Conservation (phyloP, 2,329 filamentous ascomycete species). For the Endothia cerciana region DNA sequence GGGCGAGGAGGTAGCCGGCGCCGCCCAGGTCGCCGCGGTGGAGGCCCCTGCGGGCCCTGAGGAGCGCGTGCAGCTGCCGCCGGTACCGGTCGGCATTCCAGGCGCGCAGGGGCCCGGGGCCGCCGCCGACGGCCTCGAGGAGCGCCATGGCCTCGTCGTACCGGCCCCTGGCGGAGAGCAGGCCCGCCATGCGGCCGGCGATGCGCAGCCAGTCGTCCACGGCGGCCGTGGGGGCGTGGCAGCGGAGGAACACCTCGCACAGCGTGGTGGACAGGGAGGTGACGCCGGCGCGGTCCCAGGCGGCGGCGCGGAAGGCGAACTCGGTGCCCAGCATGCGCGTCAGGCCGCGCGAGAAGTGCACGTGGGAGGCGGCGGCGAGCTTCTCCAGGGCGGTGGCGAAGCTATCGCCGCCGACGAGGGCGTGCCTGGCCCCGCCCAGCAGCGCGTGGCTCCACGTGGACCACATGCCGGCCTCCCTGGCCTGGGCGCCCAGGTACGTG, state of each 20-base stretch:
- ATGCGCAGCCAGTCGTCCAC: constrained; percentile 82
- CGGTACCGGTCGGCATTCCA: constrained; percentile 80
- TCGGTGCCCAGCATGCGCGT: constrained; percentile 74
- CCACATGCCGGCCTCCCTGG: constrained; percentile 86
- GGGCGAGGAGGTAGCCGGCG: constrained; percentile 53
- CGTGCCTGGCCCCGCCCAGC: constrained; percentile 82
- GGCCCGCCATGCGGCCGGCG: constrained; percentile 70
- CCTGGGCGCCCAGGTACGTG: constrained; percentile 81
- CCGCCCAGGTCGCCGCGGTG: constrained; percentile 57
- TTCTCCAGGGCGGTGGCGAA: constrained; percentile 70
- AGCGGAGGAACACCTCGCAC: constrained; percentile 76
- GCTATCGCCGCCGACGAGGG: constrained; percentile 72
- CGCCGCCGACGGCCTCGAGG: constrained; percentile 53
- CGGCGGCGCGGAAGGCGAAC: constrained; percentile 70
- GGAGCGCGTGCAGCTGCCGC: constrained; percentile 66
- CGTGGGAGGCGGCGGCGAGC: constrained; percentile 79
- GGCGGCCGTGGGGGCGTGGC: constrained; percentile 61
- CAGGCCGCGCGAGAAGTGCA: constrained; percentile 79
- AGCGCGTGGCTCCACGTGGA: constrained; percentile 81
- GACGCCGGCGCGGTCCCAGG: constrained; percentile 77
- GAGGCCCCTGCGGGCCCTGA: constrained; percentile 67
- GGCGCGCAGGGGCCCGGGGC: constrained; percentile 61
- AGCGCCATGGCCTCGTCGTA: constrained; percentile 70
- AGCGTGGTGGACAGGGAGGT: constrained; percentile 58
- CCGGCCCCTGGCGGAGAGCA: constrained; percentile 67